Evolutionary conservation across 2,329 filamentous ascomycete genomes (phyloP), one percentile per base, ranked within the genome.

Genomic region (Aspergillus sp.): DNA sequence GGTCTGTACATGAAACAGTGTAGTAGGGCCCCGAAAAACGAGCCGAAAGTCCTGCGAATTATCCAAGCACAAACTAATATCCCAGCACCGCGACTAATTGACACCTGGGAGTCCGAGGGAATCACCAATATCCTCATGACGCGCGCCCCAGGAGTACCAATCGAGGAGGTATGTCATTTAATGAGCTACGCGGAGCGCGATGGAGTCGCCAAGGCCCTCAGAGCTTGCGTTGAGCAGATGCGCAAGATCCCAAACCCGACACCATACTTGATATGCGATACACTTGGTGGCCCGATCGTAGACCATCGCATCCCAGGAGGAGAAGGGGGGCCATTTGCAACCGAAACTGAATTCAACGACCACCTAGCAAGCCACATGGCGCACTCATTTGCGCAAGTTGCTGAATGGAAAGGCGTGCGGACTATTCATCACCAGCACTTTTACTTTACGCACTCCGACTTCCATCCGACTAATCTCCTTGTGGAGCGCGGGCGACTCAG

Each of bases 311-410:
- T 61, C 1, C 52, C 48, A 4, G 33, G 40, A 25, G 43, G 40
- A 3, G 15, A 6, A 21, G 56, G 53, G 19, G 62, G 64, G 2
- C 56, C 57, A 6, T 67, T 64, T 47, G 51, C 58, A 11, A 54
- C 52, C 3, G 40, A 52, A 44, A 40, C 40, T 0, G 50, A 52
- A 5, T 52, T 52, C 19, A 21, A 52, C n/a, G 9, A 52, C 6
- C 25, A 44, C n/a, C 65, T 64, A 75, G 3, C 71, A 77, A 3
- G 70, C 74, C 1, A 70, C 73, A 4, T 78, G 82, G 19, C 4
- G 14, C 17, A 19, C 3, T 19, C 33, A 2, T 39, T 27, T 12
- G 4, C 47, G 7, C 1, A 40, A 6, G 9, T 52, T 14, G 33
- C 21, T 7, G 14, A 44, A 17, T 6, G 8, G 1, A 35, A 23